Evolutionary conservation across 2,329 filamentous ascomycete species (phyloP).

Genomic region (Podosphaera xanthii): DNA sequence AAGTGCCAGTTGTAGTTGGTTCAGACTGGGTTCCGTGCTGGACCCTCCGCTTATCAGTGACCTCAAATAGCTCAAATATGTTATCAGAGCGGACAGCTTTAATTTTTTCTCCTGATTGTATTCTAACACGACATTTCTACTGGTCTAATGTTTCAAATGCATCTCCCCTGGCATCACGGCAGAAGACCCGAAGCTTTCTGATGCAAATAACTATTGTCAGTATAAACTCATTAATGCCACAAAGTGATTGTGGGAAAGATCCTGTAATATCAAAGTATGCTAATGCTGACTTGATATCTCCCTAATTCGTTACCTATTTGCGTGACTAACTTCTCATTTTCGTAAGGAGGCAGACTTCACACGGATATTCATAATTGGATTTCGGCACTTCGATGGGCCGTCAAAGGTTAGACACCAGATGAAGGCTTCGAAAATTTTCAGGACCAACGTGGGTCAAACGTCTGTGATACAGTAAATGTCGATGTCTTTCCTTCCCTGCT

Average conservation of each 20-base stretch:
- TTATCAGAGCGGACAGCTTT: background rate
- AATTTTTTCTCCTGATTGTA: slow-evolving; percentile 1
- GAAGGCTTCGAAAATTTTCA: background rate
- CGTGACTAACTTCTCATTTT: too few relatives aligned
- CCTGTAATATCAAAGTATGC: too few relatives aligned
- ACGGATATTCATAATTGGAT: background rate
- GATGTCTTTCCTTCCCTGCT: background rate
- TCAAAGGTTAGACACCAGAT: background rate
- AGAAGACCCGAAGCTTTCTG: background rate
- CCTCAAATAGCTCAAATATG: background rate
- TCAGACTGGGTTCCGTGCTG: background rate
- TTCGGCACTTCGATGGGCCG: background rate
- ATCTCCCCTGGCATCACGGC: background rate
- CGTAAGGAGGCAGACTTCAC: background rate
- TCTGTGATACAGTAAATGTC: background rate
- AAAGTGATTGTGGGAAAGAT: too few relatives aligned
- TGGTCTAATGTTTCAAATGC: background rate
- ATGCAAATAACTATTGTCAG: too few relatives aligned
- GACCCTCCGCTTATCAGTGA: background rate
- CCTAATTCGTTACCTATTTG: too few relatives aligned
- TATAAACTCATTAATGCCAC: too few relatives aligned
- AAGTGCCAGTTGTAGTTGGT: background rate
- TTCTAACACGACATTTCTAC: background rate
- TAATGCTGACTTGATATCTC: too few relatives aligned
- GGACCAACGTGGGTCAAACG: background rate